Percentiles rank a stretch among this genome's conserved stretches.
Evolutionary conservation across 1,284 basidiomycete genomes (phyloP).

Genomic region (Pseudozyma flocculosa): DNA sequence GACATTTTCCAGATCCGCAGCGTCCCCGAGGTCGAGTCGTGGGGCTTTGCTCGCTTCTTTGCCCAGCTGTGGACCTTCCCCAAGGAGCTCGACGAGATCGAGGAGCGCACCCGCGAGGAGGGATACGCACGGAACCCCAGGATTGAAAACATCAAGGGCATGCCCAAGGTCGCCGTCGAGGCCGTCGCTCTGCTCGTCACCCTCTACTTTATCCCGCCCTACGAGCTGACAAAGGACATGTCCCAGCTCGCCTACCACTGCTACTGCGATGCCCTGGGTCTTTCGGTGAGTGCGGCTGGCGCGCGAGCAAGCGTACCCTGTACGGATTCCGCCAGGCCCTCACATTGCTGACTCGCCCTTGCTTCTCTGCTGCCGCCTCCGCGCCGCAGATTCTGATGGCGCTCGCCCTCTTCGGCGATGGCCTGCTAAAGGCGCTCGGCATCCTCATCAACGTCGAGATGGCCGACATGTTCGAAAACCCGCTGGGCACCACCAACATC

Average conservation of each 20-base stretch:
- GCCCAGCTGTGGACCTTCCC: slow-evolving; percentile 57
- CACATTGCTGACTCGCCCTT: too few species aligned
- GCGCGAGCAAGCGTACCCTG: too few species aligned
- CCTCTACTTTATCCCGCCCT: slow-evolving; percentile 52
- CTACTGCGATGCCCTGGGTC: slow-evolving; percentile 45
- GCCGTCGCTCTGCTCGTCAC: slow-evolving; percentile 29
- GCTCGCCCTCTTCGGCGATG: slow-evolving; percentile 47
- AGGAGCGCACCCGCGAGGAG: slow-evolving; percentile 34
- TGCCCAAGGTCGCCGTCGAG: slow-evolving; percentile 44
- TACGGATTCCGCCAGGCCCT: too few species aligned
- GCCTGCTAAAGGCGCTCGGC: slow-evolving; percentile 46
- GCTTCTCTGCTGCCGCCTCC: too few species aligned
- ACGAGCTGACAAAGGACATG: slow-evolving; percentile 40
- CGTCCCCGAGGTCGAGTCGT: slow-evolving; percentile 42
- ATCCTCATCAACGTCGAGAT: slow-evolving; percentile 52
- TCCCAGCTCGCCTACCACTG: slow-evolving; percentile 44
- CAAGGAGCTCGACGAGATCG: slow-evolving; percentile 45
- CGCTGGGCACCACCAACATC: slow-evolving; percentile 52
- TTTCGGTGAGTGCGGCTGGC: too few species aligned
- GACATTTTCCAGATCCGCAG: slow-evolving; percentile 54
- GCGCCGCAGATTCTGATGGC: slow-evolving; percentile 52
- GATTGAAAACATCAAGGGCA: slow-evolving; percentile 40
- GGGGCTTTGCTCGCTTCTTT: slow-evolving; percentile 45
- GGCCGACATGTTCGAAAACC: slow-evolving; percentile 56
- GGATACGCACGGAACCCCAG: slow-evolving; percentile 41